Evolutionary conservation across 257 asterid species (phyloP).

Genomic region (Solanum bulbocastanum): DNA sequence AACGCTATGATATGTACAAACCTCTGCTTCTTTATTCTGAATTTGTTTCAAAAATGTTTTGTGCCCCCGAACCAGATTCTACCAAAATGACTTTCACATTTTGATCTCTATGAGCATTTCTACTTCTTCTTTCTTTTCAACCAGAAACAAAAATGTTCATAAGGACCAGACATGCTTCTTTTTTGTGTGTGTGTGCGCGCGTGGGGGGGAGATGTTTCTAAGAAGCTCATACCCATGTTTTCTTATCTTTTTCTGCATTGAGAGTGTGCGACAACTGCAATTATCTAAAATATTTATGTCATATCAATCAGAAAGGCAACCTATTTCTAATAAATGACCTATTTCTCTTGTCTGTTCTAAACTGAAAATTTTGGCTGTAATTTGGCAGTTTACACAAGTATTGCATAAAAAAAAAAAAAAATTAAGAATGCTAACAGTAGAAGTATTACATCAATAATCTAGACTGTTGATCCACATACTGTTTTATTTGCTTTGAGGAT

Average conservation of each 20-base stretch:
- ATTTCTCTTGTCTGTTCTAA: background rate
- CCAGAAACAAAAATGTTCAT: background rate
- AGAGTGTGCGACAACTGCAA: background rate
- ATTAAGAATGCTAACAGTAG: background rate
- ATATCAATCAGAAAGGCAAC: background rate
- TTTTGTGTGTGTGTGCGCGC: background rate
- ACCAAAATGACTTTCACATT: background rate
- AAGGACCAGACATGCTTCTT: background rate
- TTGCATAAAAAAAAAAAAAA: background rate
- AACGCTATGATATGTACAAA: background rate
- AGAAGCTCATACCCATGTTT: background rate
- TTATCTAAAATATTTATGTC: background rate
- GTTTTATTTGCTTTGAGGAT: background rate
- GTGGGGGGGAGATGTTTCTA: background rate
- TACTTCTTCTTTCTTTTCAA: background rate
- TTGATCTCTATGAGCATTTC: background rate
- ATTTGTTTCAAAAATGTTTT: background rate
- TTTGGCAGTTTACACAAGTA: background rate
- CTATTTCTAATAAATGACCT: background rate
- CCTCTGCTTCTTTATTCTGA: background rate
- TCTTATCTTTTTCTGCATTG: background rate
- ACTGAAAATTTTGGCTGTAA: background rate
- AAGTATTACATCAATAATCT: background rate
- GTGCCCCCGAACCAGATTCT: background rate
- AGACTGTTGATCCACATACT: background rate